Evolutionary conservation across 1,284 basidiomycete species (phyloP).

Genomic region (Kwoniella shivajii): DNA sequence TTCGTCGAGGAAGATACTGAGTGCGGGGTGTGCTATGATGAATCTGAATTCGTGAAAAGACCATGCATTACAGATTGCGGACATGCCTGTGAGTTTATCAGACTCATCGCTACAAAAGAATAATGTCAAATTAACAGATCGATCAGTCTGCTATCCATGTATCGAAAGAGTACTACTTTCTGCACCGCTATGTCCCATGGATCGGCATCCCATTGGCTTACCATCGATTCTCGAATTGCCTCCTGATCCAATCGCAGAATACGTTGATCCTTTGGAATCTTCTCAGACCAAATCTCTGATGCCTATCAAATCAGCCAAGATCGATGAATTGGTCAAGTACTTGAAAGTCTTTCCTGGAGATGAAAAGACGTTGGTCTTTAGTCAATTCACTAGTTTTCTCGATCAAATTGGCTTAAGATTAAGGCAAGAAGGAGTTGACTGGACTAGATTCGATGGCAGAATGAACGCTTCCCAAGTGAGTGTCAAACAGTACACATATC

Average conservation of each 20-base stretch:
- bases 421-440: constrained; percentile 68
- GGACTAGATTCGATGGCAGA: constrained; percentile 76
- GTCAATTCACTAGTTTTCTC: constrained; percentile 80
- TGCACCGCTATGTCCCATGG: constrained; percentile 78
- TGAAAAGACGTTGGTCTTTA: constrained; percentile 71
- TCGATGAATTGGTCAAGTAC: constrained; percentile 73
- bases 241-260: constrained; percentile 59
- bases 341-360: constrained; percentile 66
- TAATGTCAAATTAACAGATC: background rate
- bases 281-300: constrained; percentile 18
- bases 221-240: constrained; percentile 69
- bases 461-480: constrained; percentile 67
- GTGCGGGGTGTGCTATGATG: constrained; percentile 56
- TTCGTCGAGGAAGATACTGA: constrained; percentile 81
- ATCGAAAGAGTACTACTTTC: constrained; percentile 65
- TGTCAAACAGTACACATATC: background rate
- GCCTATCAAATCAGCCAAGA: constrained; percentile 70
- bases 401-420: constrained; percentile 74
- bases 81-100: constrained; percentile 60
- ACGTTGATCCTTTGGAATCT: constrained; percentile 31
- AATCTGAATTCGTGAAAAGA: constrained; percentile 58
- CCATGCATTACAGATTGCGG: constrained; percentile 77
- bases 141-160: constrained; percentile 61
- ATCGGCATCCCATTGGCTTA: constrained; percentile 67
- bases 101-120: background rate